Base-by-base conservation (phyloP, 73 alveolate genomes). In the Breviolum minutum region DNA sequence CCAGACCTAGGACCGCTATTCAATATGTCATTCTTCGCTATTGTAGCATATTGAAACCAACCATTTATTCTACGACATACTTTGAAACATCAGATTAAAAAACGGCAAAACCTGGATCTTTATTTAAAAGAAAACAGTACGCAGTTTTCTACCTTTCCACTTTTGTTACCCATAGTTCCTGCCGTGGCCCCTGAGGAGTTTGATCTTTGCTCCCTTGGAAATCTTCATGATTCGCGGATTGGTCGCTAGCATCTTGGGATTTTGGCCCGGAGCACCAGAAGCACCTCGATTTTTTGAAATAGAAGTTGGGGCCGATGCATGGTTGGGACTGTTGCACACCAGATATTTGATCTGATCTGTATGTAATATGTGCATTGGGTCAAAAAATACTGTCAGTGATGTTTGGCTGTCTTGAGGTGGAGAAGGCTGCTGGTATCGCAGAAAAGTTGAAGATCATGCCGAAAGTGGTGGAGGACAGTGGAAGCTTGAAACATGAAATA, bases 201-300 rank as follows among this genome's bases (percentile, higher is more conserved):
- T 91, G 80, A 60, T 32, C 64, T 91, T 91, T 64, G 97, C 97
- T 8, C 97, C 97, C 26, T 40, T 91, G 89, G 97, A 91, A 79
- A 91, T 91, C 54, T 91, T 73, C 97, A 91, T 91, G 97, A 91
- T 91, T n/a, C 97, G 89, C 2, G 97, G 97, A 17, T 40, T 91
- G 80, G 77, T 91, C 14, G 97, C 97, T 29, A 32, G 77, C 76
- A 71, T 91, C 27, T 60, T 91, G 89, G 97, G 97, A 40, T 91
- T 91, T 63, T 91, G 60, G 63, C 97, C 97, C 54, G 79, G 62
- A 8, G 89, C 80, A 7, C 74, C 89, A 8, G 97, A 91, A 64
- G 97, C 79, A 8, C 68, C 74, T 74, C 17, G 85, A 40, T 40
- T 40, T 40, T n/a, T n/a, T n/a, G n/a, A 40, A 40, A 40, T 40